phyloP scores from a whole-genome alignment of 768 basidiomycete species.

The Auriscalpium vulgare region DNA sequence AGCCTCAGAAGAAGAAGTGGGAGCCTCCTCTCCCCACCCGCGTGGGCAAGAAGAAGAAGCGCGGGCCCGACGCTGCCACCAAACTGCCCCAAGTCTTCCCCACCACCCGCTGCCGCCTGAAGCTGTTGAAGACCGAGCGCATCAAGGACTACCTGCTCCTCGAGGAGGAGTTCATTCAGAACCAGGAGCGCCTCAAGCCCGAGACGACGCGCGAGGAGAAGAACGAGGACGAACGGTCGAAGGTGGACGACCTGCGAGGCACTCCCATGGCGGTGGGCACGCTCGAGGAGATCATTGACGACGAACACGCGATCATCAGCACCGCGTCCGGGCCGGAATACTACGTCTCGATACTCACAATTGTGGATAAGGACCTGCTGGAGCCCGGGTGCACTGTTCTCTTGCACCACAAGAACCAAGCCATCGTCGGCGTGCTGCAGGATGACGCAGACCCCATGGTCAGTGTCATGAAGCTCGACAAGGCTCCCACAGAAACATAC shows the following conservation, averaged over 20 bases:
- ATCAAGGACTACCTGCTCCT: conserved; percentile 96
- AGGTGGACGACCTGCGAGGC: conserved; percentile 90
- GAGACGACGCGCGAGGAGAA: conserved; percentile 87
- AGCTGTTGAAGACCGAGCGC: conserved; percentile 92
- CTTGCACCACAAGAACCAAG: conserved; percentile 91
- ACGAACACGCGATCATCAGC: conserved; percentile 98
- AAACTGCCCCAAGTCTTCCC: conserved; percentile 92
- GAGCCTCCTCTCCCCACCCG: conserved; percentile 96
- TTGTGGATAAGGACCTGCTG: conserved; percentile 95
- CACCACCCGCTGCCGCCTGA: conserved; percentile 90
- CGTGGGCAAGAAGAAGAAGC: conserved; percentile 92
- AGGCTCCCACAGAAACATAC: conserved; percentile 97
- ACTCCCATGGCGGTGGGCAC: conserved; percentile 98
- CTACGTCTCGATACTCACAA: conserved; percentile 96
- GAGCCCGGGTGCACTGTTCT: conserved; percentile 95
- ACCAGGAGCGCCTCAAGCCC: conserved; percentile 86
- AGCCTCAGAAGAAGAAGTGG: conserved; percentile 84
- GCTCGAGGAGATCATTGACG: conserved; percentile 95
- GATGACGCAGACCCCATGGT: conserved; percentile 96
- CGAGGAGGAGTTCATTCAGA: conserved; percentile 91
- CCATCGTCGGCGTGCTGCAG: conserved; percentile 90
- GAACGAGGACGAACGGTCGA: conserved; percentile 89
- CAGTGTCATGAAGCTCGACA: conserved; percentile 98
- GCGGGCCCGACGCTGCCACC: conserved; percentile 84
- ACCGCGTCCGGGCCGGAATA: conserved; percentile 92